Conservation (phyloP, 2,329 filamentous ascomycete genomes). For the Tolypocladium album region DNA sequence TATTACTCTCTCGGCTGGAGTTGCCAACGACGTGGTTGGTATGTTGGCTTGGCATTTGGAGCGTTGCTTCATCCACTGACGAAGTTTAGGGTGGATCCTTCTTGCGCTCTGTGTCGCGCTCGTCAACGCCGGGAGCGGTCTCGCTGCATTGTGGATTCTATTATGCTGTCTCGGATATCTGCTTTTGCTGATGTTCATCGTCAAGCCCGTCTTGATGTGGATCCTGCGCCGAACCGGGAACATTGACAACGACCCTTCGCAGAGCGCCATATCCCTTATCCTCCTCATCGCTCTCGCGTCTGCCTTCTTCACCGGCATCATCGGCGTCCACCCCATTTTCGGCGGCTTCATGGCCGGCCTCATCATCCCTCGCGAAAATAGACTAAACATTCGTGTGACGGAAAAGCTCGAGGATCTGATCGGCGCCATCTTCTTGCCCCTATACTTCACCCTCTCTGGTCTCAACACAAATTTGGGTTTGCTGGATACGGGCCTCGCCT, state of each 20-base stretch:
- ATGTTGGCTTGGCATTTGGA: conserved; percentile 1
- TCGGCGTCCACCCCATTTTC: conserved; percentile 91
- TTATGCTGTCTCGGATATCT: conserved; percentile 66
- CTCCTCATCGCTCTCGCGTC: conserved; percentile 68
- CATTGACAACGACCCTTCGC: conserved; percentile 78
- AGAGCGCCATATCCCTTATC: conserved; percentile 74
- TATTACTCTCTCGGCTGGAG: conserved; percentile 80
- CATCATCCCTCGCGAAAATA: conserved; percentile 81
- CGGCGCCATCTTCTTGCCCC: conserved; percentile 69
- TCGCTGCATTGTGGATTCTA: conserved; percentile 78
- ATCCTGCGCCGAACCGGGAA: conserved; percentile 63
- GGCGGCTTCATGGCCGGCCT: conserved; percentile 83
- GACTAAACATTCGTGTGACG: conserved; percentile 82
- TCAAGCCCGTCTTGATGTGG: conserved; percentile 68
- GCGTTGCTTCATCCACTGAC: background rate
- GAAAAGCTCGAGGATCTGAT: conserved; percentile 94
- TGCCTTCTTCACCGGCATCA: conserved; percentile 78
- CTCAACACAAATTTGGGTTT: conserved; percentile 81
- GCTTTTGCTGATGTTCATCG: conserved; percentile 60
- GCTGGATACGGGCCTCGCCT: conserved; percentile 69
- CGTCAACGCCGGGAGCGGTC: conserved; percentile 74
- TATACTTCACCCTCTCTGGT: conserved; percentile 90
- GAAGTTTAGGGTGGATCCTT: conserved; percentile 57
- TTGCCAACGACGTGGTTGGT: conserved; percentile 70
- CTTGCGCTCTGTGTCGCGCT: conserved; percentile 87